Base-by-base conservation (phyloP, 139 green algal species). In the Zygnema cylindricum region DNA sequence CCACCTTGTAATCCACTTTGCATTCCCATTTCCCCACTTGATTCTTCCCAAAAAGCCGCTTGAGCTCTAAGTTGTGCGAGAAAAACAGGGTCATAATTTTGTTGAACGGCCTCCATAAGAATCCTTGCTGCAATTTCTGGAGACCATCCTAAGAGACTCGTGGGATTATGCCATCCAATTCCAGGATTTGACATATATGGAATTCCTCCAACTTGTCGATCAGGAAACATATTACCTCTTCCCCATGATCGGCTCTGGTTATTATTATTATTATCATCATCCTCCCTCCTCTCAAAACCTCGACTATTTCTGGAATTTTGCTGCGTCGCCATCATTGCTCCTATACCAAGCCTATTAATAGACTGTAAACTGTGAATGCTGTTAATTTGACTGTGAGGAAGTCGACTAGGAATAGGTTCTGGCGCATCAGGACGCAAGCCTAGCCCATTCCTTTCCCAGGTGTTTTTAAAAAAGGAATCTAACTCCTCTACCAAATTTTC, bases 401-500 rank as follows among this genome's bases (percentile, higher is more conserved):
- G 49, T 43, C 77, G 7, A 84, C 42, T 16, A 25, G 77, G 77
- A 76, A 43, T 43, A 84, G 77, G 75, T 25, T 86, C 32, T 32
- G 83, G 57, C 41, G 36, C 55, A 39, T 86, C 83, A 1, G 83
- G 55, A 38, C 83, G 71, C 16, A 54, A 30, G 1, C 38, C 85
- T 77, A 49, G n/a, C 22, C 33, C 43, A 33, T 88, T 57, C n/a
- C 79, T 35, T 25, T 25, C 40, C 86, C 86, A 91, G 16, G 79
- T 91, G 71, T 91, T 88, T 39, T 22, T n/a, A 63, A 91, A 91
- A 75, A 91, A 91, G 1, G 22, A 11, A 63, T 91, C 86, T 23
- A 91, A 38, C 11, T 30, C 63, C 22, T 21, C 38, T 7, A 63
- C 25, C n/a, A 89, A 30, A 16, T 42, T 25, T 1, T 76, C 86